Evolutionary conservation across 192 early-diverging fungal genomes (phyloP).

Genomic region (Dimargaris verticillata): DNA sequence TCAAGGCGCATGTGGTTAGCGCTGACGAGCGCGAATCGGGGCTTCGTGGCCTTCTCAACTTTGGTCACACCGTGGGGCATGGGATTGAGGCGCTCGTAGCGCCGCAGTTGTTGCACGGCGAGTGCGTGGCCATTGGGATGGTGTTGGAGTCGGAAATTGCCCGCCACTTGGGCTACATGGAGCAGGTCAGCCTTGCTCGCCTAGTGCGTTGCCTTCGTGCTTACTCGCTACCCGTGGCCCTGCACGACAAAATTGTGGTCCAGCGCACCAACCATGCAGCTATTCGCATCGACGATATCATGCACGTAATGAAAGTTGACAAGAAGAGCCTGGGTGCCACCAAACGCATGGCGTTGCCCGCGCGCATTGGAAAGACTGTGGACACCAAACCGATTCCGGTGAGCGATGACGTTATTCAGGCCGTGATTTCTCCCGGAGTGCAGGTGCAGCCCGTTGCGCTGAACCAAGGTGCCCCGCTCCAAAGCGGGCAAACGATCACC

Average conservation of each 20-base stretch:
- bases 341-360: conserved; percentile 79
- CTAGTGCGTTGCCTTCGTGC: conserved; percentile 64
- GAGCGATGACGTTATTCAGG: conserved; percentile 66
- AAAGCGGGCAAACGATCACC: conserved; percentile 20
- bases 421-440: conserved; percentile 61
- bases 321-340: conserved; percentile 89
- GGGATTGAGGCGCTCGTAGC: conserved; percentile 86
- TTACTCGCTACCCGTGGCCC: conserved; percentile 74
- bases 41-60: conserved; percentile 87
- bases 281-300: conserved; percentile 62
- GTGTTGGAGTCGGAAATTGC: conserved; percentile 90
- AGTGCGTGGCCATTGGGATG: conserved; percentile 90
- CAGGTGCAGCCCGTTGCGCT: conserved; percentile 38
- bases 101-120: conserved; percentile 84
- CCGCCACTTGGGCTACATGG: conserved; percentile 67
- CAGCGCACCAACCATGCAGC: conserved; percentile 37
- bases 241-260: conserved; percentile 65
- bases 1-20: conserved; percentile 92
- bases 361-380: conserved; percentile 65
- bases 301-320: conserved; percentile 87
- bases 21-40: conserved; percentile 90
- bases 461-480: conserved; percentile 12
- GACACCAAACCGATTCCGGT: conserved; percentile 73
- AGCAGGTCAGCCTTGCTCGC: conserved; percentile 73
- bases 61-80: conserved; percentile 93